A percentile compares a stretch with the other conserved stretches of the same genome.
phyloP scores from a whole-genome alignment of 805 yeast species.

The Wickerhamiella lipophila region DNA sequence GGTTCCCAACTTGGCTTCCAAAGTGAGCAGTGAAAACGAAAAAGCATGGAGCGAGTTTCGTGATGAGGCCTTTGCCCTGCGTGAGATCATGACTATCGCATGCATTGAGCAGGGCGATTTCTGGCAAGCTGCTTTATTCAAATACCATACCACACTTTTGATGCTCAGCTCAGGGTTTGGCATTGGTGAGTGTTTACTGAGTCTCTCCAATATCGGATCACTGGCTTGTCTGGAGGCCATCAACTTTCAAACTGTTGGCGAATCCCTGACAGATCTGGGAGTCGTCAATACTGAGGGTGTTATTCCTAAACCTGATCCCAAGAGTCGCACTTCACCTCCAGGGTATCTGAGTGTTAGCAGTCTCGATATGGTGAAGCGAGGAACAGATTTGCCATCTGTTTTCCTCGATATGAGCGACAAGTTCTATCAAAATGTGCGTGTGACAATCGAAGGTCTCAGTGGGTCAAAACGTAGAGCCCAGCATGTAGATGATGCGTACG shows the following conservation, averaged over 20 bases:
- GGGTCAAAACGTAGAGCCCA: constrained; percentile 16
- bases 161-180: constrained; percentile 63
- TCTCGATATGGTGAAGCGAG: constrained; percentile 8
- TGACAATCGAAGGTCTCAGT: constrained; percentile 14
- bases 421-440: constrained; percentile 17
- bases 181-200: constrained; percentile 48
- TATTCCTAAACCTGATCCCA: background rate
- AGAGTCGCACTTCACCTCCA: background rate
- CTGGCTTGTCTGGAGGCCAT: constrained; percentile 56
- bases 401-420: constrained; percentile 14
- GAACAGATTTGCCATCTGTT: constrained; percentile 14
- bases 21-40: constrained; percentile 11
- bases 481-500: constrained; percentile 49
- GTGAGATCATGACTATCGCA: constrained; percentile 63
- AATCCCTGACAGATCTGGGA: constrained; percentile 20
- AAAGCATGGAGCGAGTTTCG: constrained; percentile 32
- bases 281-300: constrained; percentile 19
- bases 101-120: constrained; percentile 60
- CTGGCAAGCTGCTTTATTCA: constrained; percentile 45
- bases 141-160: constrained; percentile 51
- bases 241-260: constrained; percentile 34
- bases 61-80: constrained; percentile 63
- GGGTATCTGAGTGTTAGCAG: constrained; percentile 11
- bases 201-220: constrained; percentile 60
- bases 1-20: constrained; percentile 12